Evolutionary conservation across 73 alveolate species (phyloP).

Genomic region (Halteria grandinella): DNA sequence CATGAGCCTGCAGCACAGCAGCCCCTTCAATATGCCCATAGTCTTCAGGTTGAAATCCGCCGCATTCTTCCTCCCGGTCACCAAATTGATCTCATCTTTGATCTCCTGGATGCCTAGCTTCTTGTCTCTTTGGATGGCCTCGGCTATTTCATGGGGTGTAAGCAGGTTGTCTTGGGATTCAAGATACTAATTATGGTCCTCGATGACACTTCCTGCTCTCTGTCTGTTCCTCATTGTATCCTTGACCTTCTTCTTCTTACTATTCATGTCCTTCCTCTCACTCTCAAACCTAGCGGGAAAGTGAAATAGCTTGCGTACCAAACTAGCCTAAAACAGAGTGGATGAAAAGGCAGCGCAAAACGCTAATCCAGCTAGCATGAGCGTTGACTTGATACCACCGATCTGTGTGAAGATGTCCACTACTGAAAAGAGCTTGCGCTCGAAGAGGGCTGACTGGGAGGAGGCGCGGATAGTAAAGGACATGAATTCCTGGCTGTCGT

Average conservation of each 20-base stretch:
- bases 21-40: not conserved
- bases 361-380: slow-evolving; percentile 11
- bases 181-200: not conserved
- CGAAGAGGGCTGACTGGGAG: not conserved
- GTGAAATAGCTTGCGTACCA: slow-evolving; percentile 30
- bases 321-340: slow-evolving; percentile 11
- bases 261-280: slow-evolving; percentile 24
- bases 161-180: not conserved
- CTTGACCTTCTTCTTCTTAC: not conserved
- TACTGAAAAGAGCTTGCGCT: not conserved
- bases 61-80: slow-evolving; percentile 13
- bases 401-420: slow-evolving; percentile 22
- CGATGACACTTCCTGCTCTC: not conserved
- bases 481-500: not conserved
- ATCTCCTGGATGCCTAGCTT: slow-evolving; percentile 38
- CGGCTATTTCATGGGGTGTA: not conserved
- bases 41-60: slow-evolving; percentile 30
- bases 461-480: not conserved
- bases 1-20: slow-evolving; percentile 43
- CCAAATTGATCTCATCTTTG: slow-evolving; percentile 18
- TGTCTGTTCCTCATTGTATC: not conserved
- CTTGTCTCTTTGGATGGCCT: slow-evolving; percentile 9
- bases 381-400: slow-evolving; percentile 39
- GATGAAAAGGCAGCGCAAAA: slow-evolving; percentile 42
- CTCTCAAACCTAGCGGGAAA: slow-evolving; percentile 24